Conservation (phyloP, 495 filamentous ascomycete genomes). For the Lophiostoma macrostomum region DNA sequence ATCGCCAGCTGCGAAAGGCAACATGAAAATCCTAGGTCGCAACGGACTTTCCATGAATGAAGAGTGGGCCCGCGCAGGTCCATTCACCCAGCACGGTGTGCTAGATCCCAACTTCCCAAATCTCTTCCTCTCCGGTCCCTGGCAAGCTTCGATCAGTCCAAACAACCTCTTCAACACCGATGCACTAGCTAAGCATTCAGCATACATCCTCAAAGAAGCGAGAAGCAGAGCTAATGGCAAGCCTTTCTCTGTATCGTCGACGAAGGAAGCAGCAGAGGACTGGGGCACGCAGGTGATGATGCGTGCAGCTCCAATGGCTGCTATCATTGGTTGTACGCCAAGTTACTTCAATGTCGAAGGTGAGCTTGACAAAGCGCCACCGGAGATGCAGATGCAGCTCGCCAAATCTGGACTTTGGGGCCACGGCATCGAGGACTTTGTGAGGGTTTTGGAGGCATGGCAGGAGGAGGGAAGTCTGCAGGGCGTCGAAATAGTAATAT, state of each 20-base stretch:
- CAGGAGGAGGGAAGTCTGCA: conserved; percentile 30
- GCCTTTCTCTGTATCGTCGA: conserved; percentile 44
- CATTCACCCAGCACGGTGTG: conserved; percentile 49
- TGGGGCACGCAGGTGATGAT: conserved; percentile 48
- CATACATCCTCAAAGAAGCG: conserved; percentile 49
- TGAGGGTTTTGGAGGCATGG: conserved; percentile 32
- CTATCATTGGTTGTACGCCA: conserved; percentile 53
- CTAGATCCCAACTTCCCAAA: conserved; percentile 51
- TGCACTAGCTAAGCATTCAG: conserved; percentile 41
- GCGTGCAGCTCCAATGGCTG: conserved; percentile 42
- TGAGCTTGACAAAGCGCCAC: conserved; percentile 30
- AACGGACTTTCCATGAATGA: conserved; percentile 44
- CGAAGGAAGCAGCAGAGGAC: conserved; percentile 43
- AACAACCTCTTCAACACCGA: conserved; percentile 49
- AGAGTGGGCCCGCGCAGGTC: conserved; percentile 43
- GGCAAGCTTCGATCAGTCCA: conserved; percentile 41
- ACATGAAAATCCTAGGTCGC: conserved; percentile 45
- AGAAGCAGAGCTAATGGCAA: conserved; percentile 36
- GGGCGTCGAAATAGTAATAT: conserved; percentile 29
- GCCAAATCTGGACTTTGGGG: conserved; percentile 32
- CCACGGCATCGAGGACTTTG: conserved; percentile 27
- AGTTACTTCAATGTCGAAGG: conserved; percentile 55
- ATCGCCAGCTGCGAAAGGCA: conserved; percentile 40
- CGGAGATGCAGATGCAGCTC: conserved; percentile 31
- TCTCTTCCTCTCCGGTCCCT: conserved; percentile 47